phyloP scores from a whole-genome alignment of 1,284 basidiomycete species.

The Puccinia coronata region DNA sequence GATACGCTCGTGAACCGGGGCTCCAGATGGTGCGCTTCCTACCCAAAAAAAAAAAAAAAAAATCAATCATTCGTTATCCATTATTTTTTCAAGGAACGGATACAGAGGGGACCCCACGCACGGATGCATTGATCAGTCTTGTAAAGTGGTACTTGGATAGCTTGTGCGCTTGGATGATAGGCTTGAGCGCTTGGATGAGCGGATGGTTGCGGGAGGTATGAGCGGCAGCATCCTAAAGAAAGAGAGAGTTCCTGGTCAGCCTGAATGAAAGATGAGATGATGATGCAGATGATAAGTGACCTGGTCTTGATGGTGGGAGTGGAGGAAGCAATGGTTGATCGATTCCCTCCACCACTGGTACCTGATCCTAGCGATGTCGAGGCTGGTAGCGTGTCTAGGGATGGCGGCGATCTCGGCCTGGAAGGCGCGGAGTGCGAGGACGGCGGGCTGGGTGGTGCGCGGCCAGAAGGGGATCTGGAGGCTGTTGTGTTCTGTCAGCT shows the following conservation, averaged over 20 bases:
- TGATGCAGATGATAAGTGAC: neutral
- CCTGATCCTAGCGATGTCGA: neutral
- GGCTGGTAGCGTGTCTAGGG: neutral
- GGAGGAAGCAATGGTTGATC: conserved; percentile 7
- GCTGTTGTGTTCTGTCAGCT: neutral
- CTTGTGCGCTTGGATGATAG: conserved; percentile 9
- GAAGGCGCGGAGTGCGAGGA: conserved; percentile 30
- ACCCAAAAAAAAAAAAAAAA: too few species aligned
- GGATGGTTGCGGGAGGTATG: conserved; percentile 25
- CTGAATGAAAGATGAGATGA: too few species aligned
- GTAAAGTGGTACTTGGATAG: conserved; percentile 36
- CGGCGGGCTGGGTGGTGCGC: neutral
- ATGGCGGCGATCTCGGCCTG: conserved; percentile 11
- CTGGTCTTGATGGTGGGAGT: neutral
- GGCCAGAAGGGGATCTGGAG: conserved; percentile 36
- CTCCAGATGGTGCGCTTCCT: conserved; percentile 22
- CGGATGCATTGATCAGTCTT: conserved; percentile 19
- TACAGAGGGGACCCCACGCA: conserved; percentile 5
- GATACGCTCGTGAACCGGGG: neutral
- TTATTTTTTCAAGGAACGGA: neutral
- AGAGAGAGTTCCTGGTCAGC: neutral
- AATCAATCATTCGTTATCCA: neutral
- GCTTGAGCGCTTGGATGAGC: neutral
- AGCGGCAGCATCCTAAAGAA: neutral
- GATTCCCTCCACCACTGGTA: conserved; percentile 43